Evolutionary conservation across 2,329 filamentous ascomycete species (phyloP).

Genomic region (Scytalidium sp.): DNA sequence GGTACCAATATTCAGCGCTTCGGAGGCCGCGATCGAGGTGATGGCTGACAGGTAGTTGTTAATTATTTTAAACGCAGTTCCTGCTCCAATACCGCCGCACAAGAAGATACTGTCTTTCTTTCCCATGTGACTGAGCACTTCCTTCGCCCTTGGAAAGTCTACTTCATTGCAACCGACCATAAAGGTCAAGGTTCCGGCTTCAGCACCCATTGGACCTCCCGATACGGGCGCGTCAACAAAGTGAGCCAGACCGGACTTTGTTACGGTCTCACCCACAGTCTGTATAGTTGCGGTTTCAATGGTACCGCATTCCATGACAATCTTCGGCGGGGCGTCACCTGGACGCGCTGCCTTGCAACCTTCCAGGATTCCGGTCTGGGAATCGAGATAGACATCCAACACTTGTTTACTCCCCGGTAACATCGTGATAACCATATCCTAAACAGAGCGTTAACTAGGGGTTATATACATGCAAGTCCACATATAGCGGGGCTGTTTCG

Average conservation of each 20-base stretch:
- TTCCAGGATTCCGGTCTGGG: constrained; percentile 48
- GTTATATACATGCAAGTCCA: too few species aligned
- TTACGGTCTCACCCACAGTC: constrained; percentile 8
- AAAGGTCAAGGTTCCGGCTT: constrained; percentile 32
- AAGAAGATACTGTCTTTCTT: constrained; percentile 40
- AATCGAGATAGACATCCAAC: constrained; percentile 54
- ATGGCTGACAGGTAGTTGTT: constrained; percentile 61
- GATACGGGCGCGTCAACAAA: constrained; percentile 37
- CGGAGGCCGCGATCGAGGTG: constrained; percentile 54
- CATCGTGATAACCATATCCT: constrained; percentile 66
- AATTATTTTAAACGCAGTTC: constrained; percentile 61
- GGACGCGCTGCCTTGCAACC: constrained; percentile 24
- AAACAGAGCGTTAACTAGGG: too few species aligned
- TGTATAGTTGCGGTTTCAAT: constrained; percentile 63
- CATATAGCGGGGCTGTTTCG: too few species aligned
- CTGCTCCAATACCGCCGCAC: constrained; percentile 56
- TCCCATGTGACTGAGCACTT: constrained; percentile 58
- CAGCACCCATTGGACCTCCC: constrained; percentile 32
- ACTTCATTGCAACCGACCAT: constrained; percentile 41
- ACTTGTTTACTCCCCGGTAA: constrained; percentile 67
- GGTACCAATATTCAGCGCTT: constrained; percentile 61
- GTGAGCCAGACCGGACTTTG: constrained; percentile 23
- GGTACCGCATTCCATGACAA: constrained; percentile 72
- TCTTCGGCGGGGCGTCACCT: constrained; percentile 20
- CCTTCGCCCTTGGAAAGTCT: constrained; percentile 51